Evolutionary conservation across 805 yeast genomes (phyloP), one percentile per base, ranked within the genome.

Genomic region (Saccharomycopsis sp.): DNA sequence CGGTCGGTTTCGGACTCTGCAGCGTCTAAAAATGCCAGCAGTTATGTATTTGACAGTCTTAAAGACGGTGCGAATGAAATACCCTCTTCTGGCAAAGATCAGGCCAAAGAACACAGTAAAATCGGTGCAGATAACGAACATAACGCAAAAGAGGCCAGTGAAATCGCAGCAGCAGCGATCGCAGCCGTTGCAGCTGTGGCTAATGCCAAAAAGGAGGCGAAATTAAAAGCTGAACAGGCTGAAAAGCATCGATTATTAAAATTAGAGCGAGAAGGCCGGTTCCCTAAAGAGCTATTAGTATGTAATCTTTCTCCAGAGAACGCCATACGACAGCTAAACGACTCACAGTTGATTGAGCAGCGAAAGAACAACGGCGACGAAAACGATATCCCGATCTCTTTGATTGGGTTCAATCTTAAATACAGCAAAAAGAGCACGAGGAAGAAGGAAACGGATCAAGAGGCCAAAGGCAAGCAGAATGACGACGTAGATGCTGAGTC

Each of bases 381-480:
- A n/a, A 47, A 53, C 19, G 63, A 61, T 24, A 54, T 59, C 29
- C 52, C 24, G 12, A 55, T 61, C 5, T 61, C 63, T 3, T 35
- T 61, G 15, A 54, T 38, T 5, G 63, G 59, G 8, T 58, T 58
- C 47, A 60, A 58, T 49, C 35, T 60, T 14, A 3, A 8, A 20
- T 38, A 42, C 12, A 29, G 35, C 17, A 24, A 24, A 29, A 24
- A 52, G 23, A 29, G 24, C 17, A 7, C 20, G 15, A n/a, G 23
- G 17, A 25, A 2, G 51, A 53, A 15, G 35, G 25, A 22, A 3
- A 41, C 7, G 22, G 15, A 17, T 15, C 20, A 3, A 9, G 25
- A 14, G 19, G 12, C 9, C 38, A 29, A 29, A 29, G n/a, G n/a
- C n/a, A n/a, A n/a, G n/a, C n/a, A n/a, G n/a, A 29, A 44, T 17